phyloP scores from a whole-genome alignment of 345 rosid genomes.

The Acer saccharum region DNA sequence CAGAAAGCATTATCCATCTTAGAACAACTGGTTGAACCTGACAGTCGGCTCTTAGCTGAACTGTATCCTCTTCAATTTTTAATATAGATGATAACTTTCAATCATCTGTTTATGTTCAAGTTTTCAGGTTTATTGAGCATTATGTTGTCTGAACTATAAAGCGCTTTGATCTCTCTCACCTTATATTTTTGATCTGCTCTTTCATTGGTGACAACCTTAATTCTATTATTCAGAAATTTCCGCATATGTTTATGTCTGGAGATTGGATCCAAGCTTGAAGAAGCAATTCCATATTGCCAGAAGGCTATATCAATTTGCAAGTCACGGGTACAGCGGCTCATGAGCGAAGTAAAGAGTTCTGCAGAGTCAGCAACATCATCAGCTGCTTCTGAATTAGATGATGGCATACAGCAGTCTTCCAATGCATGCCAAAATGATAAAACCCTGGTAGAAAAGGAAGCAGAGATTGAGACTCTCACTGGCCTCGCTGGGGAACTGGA shows the following conservation, averaged over 20 bases:
- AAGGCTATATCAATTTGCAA: slow-evolving; percentile 82
- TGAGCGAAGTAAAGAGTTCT: slow-evolving; percentile 53
- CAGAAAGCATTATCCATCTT: slow-evolving; percentile 69
- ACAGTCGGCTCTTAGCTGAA: slow-evolving; percentile 82
- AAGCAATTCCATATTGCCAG: slow-evolving; percentile 80
- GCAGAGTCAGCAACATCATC: slow-evolving; percentile 52
- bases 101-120: not conserved
- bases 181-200: not conserved
- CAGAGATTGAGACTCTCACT: slow-evolving; percentile 66
- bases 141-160: slow-evolving; percentile 2
- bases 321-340: slow-evolving; percentile 57
- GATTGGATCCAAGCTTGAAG: slow-evolving; percentile 72
- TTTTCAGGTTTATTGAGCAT: not conserved
- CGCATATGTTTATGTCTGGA: slow-evolving; percentile 86
- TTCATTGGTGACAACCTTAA: slow-evolving; percentile 36
- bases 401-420: slow-evolving; percentile 60
- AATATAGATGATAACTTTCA: not conserved
- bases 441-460: slow-evolving; percentile 60
- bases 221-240: slow-evolving; percentile 70
- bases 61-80: slow-evolving; percentile 67
- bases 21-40: slow-evolving; percentile 82
- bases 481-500: slow-evolving; percentile 80
- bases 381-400: slow-evolving; percentile 51
- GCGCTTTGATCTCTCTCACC: not conserved
- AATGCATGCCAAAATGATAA: slow-evolving; percentile 43